These are phyloP conservation scores for Apostasia shenzhenica DNA, from an alignment of 106 monocot species.

Conservation along the genomic window DNA sequence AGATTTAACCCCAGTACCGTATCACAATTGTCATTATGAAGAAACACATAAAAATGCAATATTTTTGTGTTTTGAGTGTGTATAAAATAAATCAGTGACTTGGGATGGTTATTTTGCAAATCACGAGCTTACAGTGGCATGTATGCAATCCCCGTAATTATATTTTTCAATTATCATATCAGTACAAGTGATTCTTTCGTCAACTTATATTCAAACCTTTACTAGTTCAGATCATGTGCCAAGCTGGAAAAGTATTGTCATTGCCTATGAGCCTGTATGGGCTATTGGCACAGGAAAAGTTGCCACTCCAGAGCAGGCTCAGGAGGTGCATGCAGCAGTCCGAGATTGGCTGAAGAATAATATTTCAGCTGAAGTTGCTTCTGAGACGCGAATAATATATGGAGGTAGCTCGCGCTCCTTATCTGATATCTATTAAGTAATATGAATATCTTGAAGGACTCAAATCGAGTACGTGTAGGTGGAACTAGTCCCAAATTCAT, in stretches of 20 bases:
- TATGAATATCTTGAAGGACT: no score
- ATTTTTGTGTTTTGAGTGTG: no score
- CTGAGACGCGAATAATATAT: slow-evolving; percentile 78
- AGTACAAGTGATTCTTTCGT: not conserved
- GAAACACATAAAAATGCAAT: no score
- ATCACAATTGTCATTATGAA: no score
- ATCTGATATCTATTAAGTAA: no score
- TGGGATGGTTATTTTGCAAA: no score
- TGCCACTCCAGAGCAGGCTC: slow-evolving; percentile 91
- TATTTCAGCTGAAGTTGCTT: slow-evolving; percentile 81
- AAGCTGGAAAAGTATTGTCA: slow-evolving; percentile 79
- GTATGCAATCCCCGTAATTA: not conserved
- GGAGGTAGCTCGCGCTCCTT: slow-evolving; percentile 48
- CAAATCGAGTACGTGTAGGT: no score
- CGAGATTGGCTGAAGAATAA: slow-evolving; percentile 96
- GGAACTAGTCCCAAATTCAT: no score
- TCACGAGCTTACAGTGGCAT: no score
- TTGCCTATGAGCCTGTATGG: slow-evolving; percentile 99
- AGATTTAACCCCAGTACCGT: no score
- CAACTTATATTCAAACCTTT: not conserved
- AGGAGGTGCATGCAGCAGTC: slow-evolving; percentile 86
- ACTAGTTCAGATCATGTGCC: slow-evolving; percentile 50
- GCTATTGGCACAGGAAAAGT: slow-evolving; percentile 99
- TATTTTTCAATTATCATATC: not conserved
- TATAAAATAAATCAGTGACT: no score